A percentile compares a stretch with the other conserved stretches of the same genome.
Conservation (phyloP, 2,329 filamentous ascomycete genomes). For the Aspergillus sp. region DNA sequence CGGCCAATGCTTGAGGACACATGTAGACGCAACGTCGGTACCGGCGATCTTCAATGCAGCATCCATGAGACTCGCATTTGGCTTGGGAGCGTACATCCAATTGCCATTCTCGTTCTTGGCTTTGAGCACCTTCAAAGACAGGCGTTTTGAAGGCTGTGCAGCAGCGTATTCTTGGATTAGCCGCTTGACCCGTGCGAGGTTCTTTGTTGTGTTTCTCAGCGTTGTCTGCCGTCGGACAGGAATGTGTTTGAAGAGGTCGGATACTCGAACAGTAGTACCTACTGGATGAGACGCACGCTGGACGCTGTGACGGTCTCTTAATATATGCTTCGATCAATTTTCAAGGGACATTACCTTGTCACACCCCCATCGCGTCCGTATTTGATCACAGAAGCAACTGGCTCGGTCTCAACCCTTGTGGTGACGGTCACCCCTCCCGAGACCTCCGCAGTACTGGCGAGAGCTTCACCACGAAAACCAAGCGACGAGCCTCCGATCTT, state of each 20-base stretch:
- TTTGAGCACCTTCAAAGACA: conserved; percentile 56
- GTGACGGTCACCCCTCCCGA: conserved; percentile 52
- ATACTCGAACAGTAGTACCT: conserved; percentile 59
- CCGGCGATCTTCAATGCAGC: conserved; percentile 57
- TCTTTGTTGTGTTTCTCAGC: conserved; percentile 50
- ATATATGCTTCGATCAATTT: not conserved
- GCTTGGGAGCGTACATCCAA: conserved; percentile 58
- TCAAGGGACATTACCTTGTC: conserved; percentile 33
- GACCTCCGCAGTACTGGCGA: conserved; percentile 61
- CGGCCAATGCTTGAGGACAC: conserved; percentile 32
- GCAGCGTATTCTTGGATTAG: conserved; percentile 59
- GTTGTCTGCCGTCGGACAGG: conserved; percentile 59
- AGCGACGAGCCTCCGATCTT: conserved; percentile 55
- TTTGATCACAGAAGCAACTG: conserved; percentile 50
- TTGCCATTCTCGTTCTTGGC: conserved; percentile 61
- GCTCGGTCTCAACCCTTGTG: conserved; percentile 57
- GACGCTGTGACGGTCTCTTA: conserved; percentile 17
- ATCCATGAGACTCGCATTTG: conserved; percentile 48
- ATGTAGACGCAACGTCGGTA: conserved; percentile 52
- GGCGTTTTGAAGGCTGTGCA: conserved; percentile 54
- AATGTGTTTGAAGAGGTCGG: conserved; percentile 55
- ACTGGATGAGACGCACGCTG: conserved; percentile 53
- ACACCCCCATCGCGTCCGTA: conserved; percentile 52
- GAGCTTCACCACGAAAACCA: conserved; percentile 64
- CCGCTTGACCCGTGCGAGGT: conserved; percentile 50